Evolutionary conservation across 257 asterid genomes (phyloP).

Genomic region (Misopates orontium): DNA sequence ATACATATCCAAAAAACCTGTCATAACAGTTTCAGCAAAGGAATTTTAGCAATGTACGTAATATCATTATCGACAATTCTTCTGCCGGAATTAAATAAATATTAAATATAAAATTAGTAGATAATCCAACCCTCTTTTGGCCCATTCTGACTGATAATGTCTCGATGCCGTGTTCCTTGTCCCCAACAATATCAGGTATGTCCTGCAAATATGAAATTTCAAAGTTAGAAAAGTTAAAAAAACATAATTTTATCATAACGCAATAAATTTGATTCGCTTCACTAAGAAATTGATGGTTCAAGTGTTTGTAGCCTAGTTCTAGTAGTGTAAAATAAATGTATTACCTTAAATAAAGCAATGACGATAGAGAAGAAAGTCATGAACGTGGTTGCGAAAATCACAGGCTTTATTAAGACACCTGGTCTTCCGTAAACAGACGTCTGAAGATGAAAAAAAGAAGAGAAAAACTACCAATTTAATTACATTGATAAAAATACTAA

Average conservation of each 20-base stretch:
- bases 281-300: no score
- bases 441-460: slow-evolving; percentile 45
- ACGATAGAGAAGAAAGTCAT: slow-evolving; percentile 97
- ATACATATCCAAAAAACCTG: slow-evolving; percentile 89
- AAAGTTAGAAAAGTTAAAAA: not conserved
- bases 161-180: slow-evolving; percentile 75
- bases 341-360: slow-evolving; percentile 87
- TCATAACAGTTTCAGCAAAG: not conserved
- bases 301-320: no score
- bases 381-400: slow-evolving; percentile 87
- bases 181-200: slow-evolving; percentile 93
- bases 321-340: not conserved
- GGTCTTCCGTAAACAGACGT: slow-evolving; percentile 65
- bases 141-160: slow-evolving; percentile 89
- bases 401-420: slow-evolving; percentile 66
- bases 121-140: slow-evolving; percentile 80
- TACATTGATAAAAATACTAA: not conserved
- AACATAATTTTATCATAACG: no score
- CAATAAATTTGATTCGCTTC: no score
- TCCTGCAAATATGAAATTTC: slow-evolving; percentile 51
- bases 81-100: slow-evolving; percentile 15
- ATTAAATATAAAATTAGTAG: no score
- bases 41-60: not conserved
- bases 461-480: no score
- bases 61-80: not conserved